phyloP scores from a whole-genome alignment of 148 eudicot species.

The Persicaria maculosa region DNA sequence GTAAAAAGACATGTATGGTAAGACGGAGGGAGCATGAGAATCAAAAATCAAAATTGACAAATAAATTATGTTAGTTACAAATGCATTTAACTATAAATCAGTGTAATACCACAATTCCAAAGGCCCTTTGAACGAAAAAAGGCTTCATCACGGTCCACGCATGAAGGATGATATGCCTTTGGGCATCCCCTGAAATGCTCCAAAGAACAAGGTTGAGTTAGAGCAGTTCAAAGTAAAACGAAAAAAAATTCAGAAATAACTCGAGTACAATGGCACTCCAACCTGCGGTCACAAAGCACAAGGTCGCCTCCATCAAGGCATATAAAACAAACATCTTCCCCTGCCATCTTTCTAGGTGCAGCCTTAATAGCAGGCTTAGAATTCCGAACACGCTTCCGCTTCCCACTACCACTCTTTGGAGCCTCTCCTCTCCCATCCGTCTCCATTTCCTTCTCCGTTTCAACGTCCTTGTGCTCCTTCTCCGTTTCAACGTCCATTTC shows the following conservation, averaged over 20 bases:
- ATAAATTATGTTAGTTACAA: background rate
- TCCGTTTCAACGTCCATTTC: background rate
- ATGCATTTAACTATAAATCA: background rate
- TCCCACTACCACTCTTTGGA: slow-evolving; percentile 46
- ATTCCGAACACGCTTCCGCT: slow-evolving; percentile 61
- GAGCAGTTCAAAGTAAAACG: background rate
- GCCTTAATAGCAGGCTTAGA: slow-evolving; percentile 32
- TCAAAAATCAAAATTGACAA: background rate
- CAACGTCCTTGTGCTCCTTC: background rate
- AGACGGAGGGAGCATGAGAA: too few species aligned
- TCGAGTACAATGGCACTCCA: slow-evolving; percentile 9
- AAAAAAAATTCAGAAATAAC: background rate
- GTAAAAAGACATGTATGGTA: too few species aligned
- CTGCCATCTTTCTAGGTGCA: slow-evolving; percentile 39
- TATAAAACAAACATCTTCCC: slow-evolving; percentile 94
- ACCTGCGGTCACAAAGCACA: slow-evolving; percentile 94
- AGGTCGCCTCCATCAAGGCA: slow-evolving; percentile 97
- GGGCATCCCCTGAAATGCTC: slow-evolving; percentile 64
- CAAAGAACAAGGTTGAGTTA: slow-evolving; percentile 9
- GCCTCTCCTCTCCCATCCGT: slow-evolving; percentile 27
- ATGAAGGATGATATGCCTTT: slow-evolving; percentile 92
- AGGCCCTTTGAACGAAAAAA: slow-evolving; percentile 81
- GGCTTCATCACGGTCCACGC: slow-evolving; percentile 80
- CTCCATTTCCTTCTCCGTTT: slow-evolving; percentile 14
- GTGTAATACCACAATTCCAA: slow-evolving; percentile 73